A percentile compares a stretch with the other conserved stretches of the same genome.
phyloP scores from a whole-genome alignment of 1,139 yeast genomes.

The Pichia sp. region DNA sequence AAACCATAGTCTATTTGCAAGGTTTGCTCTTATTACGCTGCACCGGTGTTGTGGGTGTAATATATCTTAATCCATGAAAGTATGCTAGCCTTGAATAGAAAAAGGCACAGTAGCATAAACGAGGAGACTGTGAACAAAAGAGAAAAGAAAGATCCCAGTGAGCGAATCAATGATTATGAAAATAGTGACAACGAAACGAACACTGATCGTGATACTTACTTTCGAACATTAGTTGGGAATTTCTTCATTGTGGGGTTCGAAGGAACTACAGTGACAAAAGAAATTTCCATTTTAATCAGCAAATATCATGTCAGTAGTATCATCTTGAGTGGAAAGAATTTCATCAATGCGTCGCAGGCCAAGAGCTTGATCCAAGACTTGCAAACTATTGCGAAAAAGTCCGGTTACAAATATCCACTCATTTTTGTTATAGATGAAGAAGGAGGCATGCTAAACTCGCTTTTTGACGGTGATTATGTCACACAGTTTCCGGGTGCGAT shows the following conservation, averaged over 20 bases:
- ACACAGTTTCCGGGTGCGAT: constrained; percentile 66
- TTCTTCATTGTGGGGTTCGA: constrained; percentile 62
- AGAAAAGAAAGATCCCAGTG: neutral
- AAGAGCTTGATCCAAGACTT: constrained; percentile 48
- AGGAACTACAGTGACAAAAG: constrained; percentile 54
- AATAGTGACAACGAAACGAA: neutral
- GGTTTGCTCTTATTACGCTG: too few species aligned
- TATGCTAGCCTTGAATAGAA: neutral
- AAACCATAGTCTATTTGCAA: too few species aligned
- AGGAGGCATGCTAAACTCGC: constrained; percentile 51
- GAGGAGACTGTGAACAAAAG: neutral
- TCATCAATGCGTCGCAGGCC: constrained; percentile 51
- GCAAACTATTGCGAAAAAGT: constrained; percentile 52
- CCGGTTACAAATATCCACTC: constrained; percentile 53
- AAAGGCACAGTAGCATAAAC: neutral
- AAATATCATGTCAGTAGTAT: constrained; percentile 53
- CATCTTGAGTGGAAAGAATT: constrained; percentile 54
- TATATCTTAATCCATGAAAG: too few species aligned
- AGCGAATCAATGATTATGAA: neutral
- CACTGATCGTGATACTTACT: neutral
- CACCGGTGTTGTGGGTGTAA: too few species aligned
- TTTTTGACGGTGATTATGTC: constrained; percentile 49
- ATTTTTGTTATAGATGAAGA: constrained; percentile 44
- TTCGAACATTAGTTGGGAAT: constrained; percentile 27
- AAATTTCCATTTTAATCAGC: constrained; percentile 51